Base-by-base conservation (phyloP, 2,329 filamentous ascomycete species). In the Aspergillus chevalieri region DNA sequence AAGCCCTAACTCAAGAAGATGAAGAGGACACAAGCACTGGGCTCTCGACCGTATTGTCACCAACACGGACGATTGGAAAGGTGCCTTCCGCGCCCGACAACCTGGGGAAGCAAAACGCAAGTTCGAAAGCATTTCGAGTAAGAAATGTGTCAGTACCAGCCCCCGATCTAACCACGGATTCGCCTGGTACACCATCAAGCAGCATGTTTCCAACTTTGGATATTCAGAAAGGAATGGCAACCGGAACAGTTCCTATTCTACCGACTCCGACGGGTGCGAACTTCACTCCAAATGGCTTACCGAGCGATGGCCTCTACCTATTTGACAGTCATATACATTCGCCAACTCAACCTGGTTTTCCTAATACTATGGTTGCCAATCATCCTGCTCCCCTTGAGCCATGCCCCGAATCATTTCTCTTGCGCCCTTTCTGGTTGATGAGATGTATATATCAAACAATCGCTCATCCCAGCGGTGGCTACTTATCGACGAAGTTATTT, bases 381-480 rank as follows among this genome's bases (percentile, higher is more conserved):
- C 80, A 83, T 1, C 91, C 91, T 10, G 79, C 85, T 19, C 82
- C 89, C 0, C 78, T 98, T 4, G 93, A 98, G 64, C 87, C 93
- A 3, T 98, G 94, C 65, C 93, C 93, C 1, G 88, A 86, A 33
- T 89, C 94, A 38, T 85, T 86, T 52, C 79, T 96, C 61, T 78
- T 97, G n/a, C 84, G 93, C 17, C 94, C 93, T 2, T 98, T 96
- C 69, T 98, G 93, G 93, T 77, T 98, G 42, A 95, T 98, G 89
- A 84, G 93, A 48, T 91, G 87, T 53, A 78, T 98, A 22, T 95
- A 93, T 65, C 89, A 96, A 66, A 95, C 91, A 0, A 82, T 98
- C 42, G 86, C 85, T 15, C 92, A 98, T 63, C 89, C 92, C 2
- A 84, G 89, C 21, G 93, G 93, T 34, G 93, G 91, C 14, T 98